These are phyloP conservation scores for Lachnum nothofagi DNA, from an alignment of 2,329 filamentous ascomycete genomes.

Conservation along the genomic window DNA sequence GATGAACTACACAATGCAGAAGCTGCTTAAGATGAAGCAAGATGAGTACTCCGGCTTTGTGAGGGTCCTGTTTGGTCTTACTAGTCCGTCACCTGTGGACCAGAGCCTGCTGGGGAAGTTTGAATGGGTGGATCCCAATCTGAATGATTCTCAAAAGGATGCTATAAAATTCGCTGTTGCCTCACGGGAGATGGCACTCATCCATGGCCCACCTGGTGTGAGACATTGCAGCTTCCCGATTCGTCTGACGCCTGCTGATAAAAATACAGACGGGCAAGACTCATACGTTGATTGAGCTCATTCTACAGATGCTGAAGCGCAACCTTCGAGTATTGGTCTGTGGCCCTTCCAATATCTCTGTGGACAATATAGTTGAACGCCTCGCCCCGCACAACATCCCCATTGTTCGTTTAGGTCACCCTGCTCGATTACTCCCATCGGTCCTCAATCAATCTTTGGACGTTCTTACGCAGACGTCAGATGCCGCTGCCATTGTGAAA, in stretches of 20 bases:
- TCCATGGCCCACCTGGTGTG: constrained; percentile 87
- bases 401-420: constrained; percentile 86
- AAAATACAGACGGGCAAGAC: constrained; percentile 76
- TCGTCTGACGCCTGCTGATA: constrained; percentile 4
- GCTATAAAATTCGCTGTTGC: constrained; percentile 77
- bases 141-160: constrained; percentile 64
- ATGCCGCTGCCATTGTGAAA: constrained; percentile 81
- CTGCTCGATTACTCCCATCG: constrained; percentile 80
- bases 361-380: constrained; percentile 96
- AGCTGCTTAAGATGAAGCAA: constrained; percentile 52
- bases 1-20: constrained; percentile 60
- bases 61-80: constrained; percentile 57
- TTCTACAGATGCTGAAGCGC: constrained; percentile 77
- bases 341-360: constrained; percentile 91
- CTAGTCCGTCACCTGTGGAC: constrained; percentile 45
- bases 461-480: constrained; percentile 81
- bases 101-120: constrained; percentile 41
- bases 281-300: constrained; percentile 90
- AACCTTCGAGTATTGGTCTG: constrained; percentile 80
- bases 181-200: constrained; percentile 75
- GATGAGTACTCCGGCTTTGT: constrained; percentile 56
- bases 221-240: constrained; percentile 24
- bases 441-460: constrained; percentile 88
- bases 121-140: constrained; percentile 55
- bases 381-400: constrained; percentile 78